A percentile compares a stretch with the other conserved stretches of the same genome.
phyloP scores from a whole-genome alignment of 106 monocot genomes.

The Chionographis japonica region DNA sequence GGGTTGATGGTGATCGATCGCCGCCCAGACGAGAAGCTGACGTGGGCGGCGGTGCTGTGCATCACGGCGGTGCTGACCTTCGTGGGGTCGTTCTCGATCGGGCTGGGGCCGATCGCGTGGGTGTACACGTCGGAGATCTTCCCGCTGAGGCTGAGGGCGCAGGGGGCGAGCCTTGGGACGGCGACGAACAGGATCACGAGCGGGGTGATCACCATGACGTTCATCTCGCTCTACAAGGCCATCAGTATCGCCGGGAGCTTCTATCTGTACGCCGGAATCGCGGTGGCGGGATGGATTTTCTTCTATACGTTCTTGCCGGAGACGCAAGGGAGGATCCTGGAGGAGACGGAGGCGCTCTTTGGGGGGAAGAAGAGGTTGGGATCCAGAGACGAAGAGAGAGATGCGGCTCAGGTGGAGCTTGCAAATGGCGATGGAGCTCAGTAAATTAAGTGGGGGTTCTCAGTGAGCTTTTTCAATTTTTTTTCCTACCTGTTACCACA shows the following conservation, averaged over 20 bases:
- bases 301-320: conserved; percentile 36
- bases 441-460: no score
- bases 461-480: no score
- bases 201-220: conserved; percentile 30
- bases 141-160: conserved; percentile 35
- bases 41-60: conserved; percentile 21
- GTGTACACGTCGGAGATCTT: conserved; percentile 52
- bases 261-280: conserved; percentile 34
- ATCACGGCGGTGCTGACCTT: conserved; percentile 19
- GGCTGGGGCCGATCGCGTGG: conserved; percentile 41
- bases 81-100: conserved; percentile 43
- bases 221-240: conserved; percentile 31
- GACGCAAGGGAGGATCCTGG: conserved; percentile 31
- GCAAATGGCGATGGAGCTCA: no score
- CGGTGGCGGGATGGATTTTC: conserved; percentile 22
- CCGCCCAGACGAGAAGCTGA: neutral
- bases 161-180: conserved; percentile 25
- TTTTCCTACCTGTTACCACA: no score
- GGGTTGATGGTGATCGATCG: conserved; percentile 26
- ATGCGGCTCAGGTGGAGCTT: no score
- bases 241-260: conserved; percentile 41
- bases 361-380: neutral
- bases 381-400: no score
- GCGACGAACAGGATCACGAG: conserved; percentile 29
- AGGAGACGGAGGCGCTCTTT: conserved; percentile 35